These are phyloP conservation scores for Coniochaeta ligniaria DNA, from an alignment of 2,329 filamentous ascomycete species.

Conservation along the genomic window DNA sequence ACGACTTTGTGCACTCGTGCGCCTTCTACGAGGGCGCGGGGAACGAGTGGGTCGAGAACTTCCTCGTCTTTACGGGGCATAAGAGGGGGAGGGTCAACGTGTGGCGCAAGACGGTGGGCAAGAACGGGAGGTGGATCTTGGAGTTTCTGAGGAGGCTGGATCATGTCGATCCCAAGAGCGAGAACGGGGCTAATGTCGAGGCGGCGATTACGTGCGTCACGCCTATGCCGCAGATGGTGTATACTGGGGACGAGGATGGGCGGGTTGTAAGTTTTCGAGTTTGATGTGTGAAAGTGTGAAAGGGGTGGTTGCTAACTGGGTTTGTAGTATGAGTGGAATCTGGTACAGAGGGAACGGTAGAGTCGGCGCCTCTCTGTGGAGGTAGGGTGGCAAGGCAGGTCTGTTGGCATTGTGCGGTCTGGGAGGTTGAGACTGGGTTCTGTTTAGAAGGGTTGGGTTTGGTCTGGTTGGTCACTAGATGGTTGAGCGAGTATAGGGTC, in stretches of 20 bases:
- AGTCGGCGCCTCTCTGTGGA: not conserved
- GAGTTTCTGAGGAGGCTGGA: slow-evolving; percentile 76
- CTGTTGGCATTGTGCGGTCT: not conserved
- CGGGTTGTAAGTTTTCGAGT: slow-evolving; percentile 61
- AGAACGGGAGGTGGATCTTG: slow-evolving; percentile 63
- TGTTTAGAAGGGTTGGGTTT: not conserved
- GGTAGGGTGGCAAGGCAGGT: not conserved
- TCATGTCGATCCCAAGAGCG: slow-evolving; percentile 64
- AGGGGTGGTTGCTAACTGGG: slow-evolving; percentile 8
- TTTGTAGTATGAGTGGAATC: slow-evolving; percentile 54
- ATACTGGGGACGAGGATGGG: slow-evolving; percentile 91
- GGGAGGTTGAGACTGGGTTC: not conserved
- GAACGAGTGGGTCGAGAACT: slow-evolving; percentile 86
- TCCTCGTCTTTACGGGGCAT: slow-evolving; percentile 85
- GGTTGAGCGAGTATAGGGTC: not conserved
- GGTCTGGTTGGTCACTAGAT: not conserved
- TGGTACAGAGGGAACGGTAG: slow-evolving; percentile 51
- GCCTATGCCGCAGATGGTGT: slow-evolving; percentile 75
- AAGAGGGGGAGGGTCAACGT: slow-evolving; percentile 76
- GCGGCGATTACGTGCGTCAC: slow-evolving; percentile 80
- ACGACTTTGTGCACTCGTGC: slow-evolving; percentile 74
- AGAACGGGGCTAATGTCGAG: slow-evolving; percentile 47
- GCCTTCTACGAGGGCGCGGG: slow-evolving; percentile 89
- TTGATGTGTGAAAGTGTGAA: not conserved
- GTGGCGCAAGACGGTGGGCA: slow-evolving; percentile 48